Conservation (phyloP, 2,329 filamentous ascomycete genomes). For the Ceratocystis eucalypticola region DNA sequence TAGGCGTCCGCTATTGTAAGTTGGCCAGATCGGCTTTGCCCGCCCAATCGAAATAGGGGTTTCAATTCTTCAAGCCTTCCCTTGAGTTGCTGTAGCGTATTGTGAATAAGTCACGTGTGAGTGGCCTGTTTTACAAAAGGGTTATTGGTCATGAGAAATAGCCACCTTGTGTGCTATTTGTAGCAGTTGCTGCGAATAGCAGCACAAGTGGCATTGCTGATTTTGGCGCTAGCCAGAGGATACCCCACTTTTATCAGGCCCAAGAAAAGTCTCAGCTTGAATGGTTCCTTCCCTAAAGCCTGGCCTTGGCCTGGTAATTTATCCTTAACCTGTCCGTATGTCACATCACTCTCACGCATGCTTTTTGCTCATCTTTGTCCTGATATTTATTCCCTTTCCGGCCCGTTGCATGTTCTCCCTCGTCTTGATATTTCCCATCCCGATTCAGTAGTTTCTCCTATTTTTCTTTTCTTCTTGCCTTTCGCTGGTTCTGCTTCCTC, state of each 20-base stretch:
- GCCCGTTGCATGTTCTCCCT: not conserved
- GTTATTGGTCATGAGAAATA: not conserved
- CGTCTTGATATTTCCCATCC: too few species aligned
- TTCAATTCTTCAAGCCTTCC: not conserved
- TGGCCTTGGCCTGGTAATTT: too few species aligned
- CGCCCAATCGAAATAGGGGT: not conserved
- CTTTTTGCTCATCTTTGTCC: not conserved
- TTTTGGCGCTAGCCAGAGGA: not conserved
- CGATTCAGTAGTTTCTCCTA: not conserved
- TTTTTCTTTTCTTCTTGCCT: not conserved
- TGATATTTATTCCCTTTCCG: not conserved
- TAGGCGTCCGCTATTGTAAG: not conserved
- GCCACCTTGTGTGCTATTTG: not conserved
- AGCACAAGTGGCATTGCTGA: not conserved
- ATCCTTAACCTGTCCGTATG: too few species aligned
- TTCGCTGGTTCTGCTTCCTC: not conserved
- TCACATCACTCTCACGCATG: too few species aligned
- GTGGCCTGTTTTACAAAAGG: not conserved
- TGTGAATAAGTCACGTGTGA: not conserved
- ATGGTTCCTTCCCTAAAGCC: too few species aligned
- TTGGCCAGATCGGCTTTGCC: not conserved
- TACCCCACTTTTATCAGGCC: too few species aligned
- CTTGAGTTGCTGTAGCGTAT: not conserved
- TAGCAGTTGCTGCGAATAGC: slow-evolving; percentile 2
- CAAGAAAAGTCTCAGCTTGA: too few species aligned